Base-by-base conservation (phyloP, 176 grass and related monocot genomes). In the Raddia distichophylla region DNA sequence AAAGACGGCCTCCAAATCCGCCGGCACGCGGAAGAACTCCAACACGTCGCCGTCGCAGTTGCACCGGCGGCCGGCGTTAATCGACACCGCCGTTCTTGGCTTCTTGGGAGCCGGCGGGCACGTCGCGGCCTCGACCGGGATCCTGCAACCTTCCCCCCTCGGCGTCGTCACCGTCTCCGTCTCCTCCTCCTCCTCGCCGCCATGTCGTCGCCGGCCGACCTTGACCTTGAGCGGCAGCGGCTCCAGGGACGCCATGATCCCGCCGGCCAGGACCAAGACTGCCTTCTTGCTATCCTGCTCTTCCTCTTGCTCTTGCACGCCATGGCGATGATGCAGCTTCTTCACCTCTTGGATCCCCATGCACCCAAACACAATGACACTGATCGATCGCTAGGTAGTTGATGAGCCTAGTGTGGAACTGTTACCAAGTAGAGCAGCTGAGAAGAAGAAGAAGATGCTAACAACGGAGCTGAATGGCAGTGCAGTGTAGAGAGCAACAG, bases 41-140 rank as follows among this genome's bases (percentile, higher is more conserved):
- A 59, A 9, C 44, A 58, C 44, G 32, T 86, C 88, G 51, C 73
- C 78, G 83, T 73, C 78, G 51, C 79, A 64, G 87, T 86, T 73
- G 73, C 87, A 90, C 57, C 78, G 50, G 71, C 64, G 65, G 5
- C 79, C 32, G 10, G 43, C 50, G 51, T 73, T 2, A 59, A 86
- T 60, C 10, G 73, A 22, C 66, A 86, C 88, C 12, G 73, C 53
- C 73, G 44, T 78, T 44, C 83, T 77, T 8, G 83, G 59, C 73
- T 90, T 90, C 88, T 90, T 90, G 11, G 88, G 88, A 5, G 88
- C 88, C n/a, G 88, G 88, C 0, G 88, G 88, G 67, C 88, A 90
- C 67, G 83, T 73, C 51, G 35, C 12, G 51, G 83, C 78, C 67
- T 82, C 78, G 0, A 42, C n/a, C 8, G 78, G 83, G 15, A 90